A percentile compares a stretch with the other conserved stretches of the same genome.
These are phyloP conservation scores for Pelargonium australe DNA, from an alignment of 441 rosid genomes.

Conservation along the genomic window DNA sequence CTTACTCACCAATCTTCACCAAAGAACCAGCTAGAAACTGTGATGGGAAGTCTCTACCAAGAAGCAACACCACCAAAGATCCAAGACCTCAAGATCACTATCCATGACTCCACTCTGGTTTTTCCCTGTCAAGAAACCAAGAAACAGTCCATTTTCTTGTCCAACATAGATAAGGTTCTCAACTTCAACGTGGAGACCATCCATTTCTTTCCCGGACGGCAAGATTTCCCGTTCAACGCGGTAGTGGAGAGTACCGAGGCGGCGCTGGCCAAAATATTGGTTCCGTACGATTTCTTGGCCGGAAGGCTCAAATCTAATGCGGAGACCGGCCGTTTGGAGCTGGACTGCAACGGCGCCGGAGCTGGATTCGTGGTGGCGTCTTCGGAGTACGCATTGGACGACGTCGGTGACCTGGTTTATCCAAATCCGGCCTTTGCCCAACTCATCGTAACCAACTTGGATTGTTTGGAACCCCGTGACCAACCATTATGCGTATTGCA, in stretches of 20 bases:
- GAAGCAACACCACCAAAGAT: too few relatives aligned
- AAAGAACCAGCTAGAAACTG: too few relatives aligned
- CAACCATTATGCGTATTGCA: conserved; percentile 56
- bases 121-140: conserved; percentile 36
- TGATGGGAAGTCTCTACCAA: too few relatives aligned
- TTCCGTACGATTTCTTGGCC: conserved; percentile 53
- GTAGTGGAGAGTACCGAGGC: conserved; percentile 39
- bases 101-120: conserved; percentile 36
- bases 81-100: conserved; percentile 46
- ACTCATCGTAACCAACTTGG: conserved; percentile 29
- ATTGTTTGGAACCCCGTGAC: conserved; percentile 28
- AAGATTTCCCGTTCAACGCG: conserved; percentile 37
- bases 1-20: too few relatives aligned
- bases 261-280: conserved; percentile 31
- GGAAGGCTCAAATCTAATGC: conserved; percentile 49
- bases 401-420: conserved; percentile 65
- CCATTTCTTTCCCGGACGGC: conserved; percentile 53
- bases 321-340: conserved; percentile 41
- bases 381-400: conserved; percentile 43
- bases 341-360: conserved; percentile 63
- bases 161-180: conserved; percentile 73
- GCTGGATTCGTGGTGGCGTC: conserved; percentile 51
- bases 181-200: conserved; percentile 63
- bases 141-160: conserved; percentile 47
- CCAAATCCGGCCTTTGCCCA: conserved; percentile 68